Evolutionary conservation across 768 basidiomycete genomes (phyloP), one percentile per base, ranked within the genome.

Genomic region (Agaricus subrufescens): DNA sequence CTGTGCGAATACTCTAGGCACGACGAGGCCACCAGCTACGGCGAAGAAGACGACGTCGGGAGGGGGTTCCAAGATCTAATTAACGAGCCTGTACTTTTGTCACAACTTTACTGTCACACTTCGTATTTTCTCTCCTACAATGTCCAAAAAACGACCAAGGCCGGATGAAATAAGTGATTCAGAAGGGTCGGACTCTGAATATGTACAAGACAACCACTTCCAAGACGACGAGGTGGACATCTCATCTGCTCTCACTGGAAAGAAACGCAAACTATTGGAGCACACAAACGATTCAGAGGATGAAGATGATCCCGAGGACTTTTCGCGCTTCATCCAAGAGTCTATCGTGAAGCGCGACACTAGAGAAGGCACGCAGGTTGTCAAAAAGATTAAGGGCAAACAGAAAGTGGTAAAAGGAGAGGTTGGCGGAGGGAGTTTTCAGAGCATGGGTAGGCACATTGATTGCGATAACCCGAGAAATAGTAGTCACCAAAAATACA

Each of bases 361-460:
- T 9, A 90, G 89, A 67, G 78, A 78, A 42, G 93, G 92, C 1
- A 89, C 86, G 0, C 81, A 87, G 50, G 60, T 91, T 8, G 70
- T 94, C 50, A 95, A 91, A 67, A 88, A 85, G 63, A 76, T 83
- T 11, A 93, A 89, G 63, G 85, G 83, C 8, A 89, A 88, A 66
- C 71, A 74, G 19, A 91, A 87, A 64, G 67, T 86, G 27, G 71
- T 71, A 2, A 92, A 89, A 66, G 86, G 86, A 15, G 87, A 92
- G 64, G 79, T 91, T 11, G 94, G 94, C 31, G 94, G 94, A 30
- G 94, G 94, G 19, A 96, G 93, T 60, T 98, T 97, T 63, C 94
- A 97, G 69, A 89, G 86, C 81, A 94, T 98, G 91, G 93, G 92
- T 92, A 53, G 52, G 84, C 77, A 29, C n/a, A 23, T 30, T 34